Percentiles rank a stretch among this genome's conserved stretches.
Evolutionary conservation across 163 green algal genomes (phyloP).

Genomic region (Prototheca wickerhamii): DNA sequence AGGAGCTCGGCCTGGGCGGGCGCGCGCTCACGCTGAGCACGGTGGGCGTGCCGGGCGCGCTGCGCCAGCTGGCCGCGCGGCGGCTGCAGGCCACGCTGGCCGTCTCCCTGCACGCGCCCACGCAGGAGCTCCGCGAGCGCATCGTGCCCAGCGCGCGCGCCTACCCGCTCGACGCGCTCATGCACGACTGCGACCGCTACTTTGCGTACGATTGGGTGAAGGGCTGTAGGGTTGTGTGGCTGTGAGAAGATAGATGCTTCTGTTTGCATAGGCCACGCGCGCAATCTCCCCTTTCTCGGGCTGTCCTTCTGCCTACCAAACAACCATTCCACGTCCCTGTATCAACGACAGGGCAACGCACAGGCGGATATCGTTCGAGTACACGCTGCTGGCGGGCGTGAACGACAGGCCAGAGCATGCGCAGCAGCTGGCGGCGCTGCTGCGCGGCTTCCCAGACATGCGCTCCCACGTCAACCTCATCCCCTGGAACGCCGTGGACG

Average conservation of each 20-base stretch:
- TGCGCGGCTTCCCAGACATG: conserved; percentile 47
- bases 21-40: conserved; percentile 86
- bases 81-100: conserved; percentile 81
- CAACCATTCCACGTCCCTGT: too few species aligned
- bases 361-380: conserved; percentile 90
- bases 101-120: conserved; percentile 89
- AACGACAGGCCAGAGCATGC: conserved; percentile 68
- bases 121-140: conserved; percentile 60
- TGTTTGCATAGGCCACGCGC: too few species aligned
- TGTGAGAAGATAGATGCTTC: too few species aligned
- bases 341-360: conserved; percentile 46
- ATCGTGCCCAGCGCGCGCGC: conserved; percentile 68
- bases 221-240: not conserved
- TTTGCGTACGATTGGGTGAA: conserved; percentile 36
- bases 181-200: conserved; percentile 73
- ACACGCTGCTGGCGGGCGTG: conserved; percentile 70
- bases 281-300: too few species aligned
- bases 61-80: conserved; percentile 55
- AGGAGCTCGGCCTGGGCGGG: conserved; percentile 56
- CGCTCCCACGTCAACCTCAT: conserved; percentile 90
- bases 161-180: conserved; percentile 81
- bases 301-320: not conserved
- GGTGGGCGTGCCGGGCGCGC: conserved; percentile 88
- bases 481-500: conserved; percentile 74
- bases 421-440: conserved; percentile 52